Percentiles rank a stretch among this genome's conserved stretches.
Evolutionary conservation across 306 rosid genomes (phyloP).

Genomic region (Acacia confusa): DNA sequence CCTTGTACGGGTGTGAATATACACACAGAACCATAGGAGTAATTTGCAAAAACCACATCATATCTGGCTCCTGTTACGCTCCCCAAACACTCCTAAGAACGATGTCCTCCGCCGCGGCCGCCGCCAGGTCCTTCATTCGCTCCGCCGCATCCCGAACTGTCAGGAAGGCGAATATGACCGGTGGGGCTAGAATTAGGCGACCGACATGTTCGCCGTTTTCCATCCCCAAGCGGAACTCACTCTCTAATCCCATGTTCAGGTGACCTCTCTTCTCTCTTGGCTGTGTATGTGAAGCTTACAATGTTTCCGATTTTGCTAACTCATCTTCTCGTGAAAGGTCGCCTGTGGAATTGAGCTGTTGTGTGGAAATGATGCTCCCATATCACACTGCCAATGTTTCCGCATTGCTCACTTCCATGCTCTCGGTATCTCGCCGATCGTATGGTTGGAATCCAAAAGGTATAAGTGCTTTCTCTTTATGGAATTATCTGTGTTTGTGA

Average conservation of each 20-base stretch:
- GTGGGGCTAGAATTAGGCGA: constrained; percentile 42
- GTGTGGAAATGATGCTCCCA: constrained; percentile 83
- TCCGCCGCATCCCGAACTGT: constrained; percentile 50
- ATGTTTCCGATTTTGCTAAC: neutral
- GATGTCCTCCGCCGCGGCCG: constrained; percentile 42
- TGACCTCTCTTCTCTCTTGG: constrained; percentile 21
- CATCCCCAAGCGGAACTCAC: constrained; percentile 53
- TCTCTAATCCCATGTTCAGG: constrained; percentile 68
- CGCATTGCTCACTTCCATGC: constrained; percentile 87
- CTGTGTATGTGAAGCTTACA: neutral
- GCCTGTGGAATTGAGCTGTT: constrained; percentile 78
- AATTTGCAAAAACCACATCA: neutral
- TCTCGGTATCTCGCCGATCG: constrained; percentile 68
- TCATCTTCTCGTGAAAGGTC: constrained; percentile 39
- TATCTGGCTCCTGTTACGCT: neutral
- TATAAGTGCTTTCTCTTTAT: constrained; percentile 23
- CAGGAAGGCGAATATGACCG: constrained; percentile 39
- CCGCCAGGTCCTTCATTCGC: constrained; percentile 79
- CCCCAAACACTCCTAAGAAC: neutral
- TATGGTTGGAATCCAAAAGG: constrained; percentile 87
- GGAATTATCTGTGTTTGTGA: neutral
- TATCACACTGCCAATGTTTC: constrained; percentile 88
- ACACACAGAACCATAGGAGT: no score
- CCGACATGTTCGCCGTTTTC: constrained; percentile 49
- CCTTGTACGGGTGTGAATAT: no score